These are phyloP conservation scores for Fusarium sp. DNA, from an alignment of 2,329 filamentous ascomycete species.

Conservation along the genomic window DNA sequence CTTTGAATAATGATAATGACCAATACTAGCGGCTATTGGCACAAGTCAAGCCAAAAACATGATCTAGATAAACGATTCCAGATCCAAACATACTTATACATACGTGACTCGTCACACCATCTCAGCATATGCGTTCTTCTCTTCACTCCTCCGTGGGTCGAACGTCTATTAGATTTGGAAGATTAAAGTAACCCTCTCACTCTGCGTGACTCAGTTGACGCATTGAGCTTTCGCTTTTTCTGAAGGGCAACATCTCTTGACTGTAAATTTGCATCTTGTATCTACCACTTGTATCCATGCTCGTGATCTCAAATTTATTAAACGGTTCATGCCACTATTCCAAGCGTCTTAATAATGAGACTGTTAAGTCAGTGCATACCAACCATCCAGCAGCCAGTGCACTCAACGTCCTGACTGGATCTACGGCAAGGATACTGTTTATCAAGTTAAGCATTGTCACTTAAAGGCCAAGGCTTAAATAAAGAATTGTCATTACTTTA, in stretches of 20 bases:
- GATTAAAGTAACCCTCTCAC: constrained; percentile 62
- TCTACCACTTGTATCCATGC: background rate
- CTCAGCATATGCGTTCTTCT: constrained; percentile 66
- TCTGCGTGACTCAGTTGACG: constrained; percentile 59
- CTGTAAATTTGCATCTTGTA: background rate
- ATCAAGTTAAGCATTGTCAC: constrained; percentile 4
- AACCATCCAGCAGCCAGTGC: background rate
- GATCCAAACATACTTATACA: background rate
- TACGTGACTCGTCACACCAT: constrained; percentile 53
- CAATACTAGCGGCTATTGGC: constrained; percentile 3
- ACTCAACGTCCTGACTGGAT: background rate
- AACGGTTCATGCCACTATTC: background rate
- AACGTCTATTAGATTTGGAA: constrained; percentile 67
- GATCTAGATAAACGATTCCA: background rate
- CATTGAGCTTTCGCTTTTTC: constrained; percentile 62
- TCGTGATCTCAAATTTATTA: background rate
- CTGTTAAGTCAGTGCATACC: background rate
- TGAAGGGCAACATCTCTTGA: constrained; percentile 55
- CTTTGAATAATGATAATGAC: constrained; percentile 30
- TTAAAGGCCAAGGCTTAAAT: background rate
- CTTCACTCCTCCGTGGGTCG: constrained; percentile 61
- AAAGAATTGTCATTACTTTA: constrained; percentile 10
- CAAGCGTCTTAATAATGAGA: background rate
- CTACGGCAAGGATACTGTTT: constrained; percentile 6
- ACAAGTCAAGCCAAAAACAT: background rate